These are phyloP conservation scores for Globisporangium emineosum DNA, from an alignment of 352 stramenopile species.

Conservation along the genomic window DNA sequence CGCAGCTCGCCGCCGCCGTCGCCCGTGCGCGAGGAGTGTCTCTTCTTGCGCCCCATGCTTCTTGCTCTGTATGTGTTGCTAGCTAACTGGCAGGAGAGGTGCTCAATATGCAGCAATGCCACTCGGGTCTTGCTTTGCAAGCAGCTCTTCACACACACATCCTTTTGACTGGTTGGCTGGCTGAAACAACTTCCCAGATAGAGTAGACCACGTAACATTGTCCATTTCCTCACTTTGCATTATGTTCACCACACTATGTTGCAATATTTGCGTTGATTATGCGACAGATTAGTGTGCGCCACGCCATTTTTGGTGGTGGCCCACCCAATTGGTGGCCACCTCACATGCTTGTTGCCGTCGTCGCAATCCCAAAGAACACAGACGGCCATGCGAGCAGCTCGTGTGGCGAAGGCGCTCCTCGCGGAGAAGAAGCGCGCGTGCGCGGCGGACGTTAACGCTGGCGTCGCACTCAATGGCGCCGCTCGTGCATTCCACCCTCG, in stretches of 20 bases:
- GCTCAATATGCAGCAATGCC: conserved; percentile 12
- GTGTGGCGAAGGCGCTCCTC: conserved; percentile 11
- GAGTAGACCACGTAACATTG: neutral
- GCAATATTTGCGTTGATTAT: neutral
- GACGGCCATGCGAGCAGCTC: conserved; percentile 16
- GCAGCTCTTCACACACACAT: conserved; percentile 22
- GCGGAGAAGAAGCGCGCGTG: neutral
- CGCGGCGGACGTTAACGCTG: conserved; percentile 4
- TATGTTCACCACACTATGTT: conserved; percentile 16
- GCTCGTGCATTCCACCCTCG: neutral
- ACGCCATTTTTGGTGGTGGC: conserved; percentile 7
- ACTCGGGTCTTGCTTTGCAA: conserved; percentile 5
- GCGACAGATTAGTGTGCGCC: neutral
- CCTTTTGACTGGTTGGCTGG: conserved; percentile 30
- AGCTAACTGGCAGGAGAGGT: conserved; percentile 9
- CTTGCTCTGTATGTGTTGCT: conserved; percentile 8
- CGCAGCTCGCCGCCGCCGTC: conserved; percentile 74
- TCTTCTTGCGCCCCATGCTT: conserved; percentile 68
- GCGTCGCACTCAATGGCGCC: neutral
- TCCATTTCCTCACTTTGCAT: neutral
- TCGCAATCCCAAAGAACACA: conserved; percentile 13
- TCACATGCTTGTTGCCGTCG: neutral
- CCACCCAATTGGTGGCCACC: conserved; percentile 5
- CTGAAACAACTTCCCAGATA: conserved; percentile 7
- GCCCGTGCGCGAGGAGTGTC: conserved; percentile 71